Conservation (phyloP, 257 asterid species). For the Leptodermis oblonga region DNA sequence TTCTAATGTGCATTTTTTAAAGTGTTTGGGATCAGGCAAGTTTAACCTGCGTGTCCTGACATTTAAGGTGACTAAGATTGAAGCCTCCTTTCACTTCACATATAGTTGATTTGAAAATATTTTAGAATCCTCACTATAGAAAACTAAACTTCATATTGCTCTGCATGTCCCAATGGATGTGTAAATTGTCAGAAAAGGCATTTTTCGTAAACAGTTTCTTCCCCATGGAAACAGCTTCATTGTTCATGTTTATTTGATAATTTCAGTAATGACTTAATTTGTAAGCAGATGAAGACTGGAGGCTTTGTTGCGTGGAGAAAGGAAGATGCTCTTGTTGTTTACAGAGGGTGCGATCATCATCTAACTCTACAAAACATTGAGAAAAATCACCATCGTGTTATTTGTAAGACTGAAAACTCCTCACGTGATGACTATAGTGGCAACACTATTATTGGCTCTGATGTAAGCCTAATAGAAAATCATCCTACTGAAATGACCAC, state of each 20-base stretch:
- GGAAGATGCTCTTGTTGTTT: constrained; percentile 71
- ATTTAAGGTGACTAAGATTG: background rate
- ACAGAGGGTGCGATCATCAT: constrained; percentile 53
- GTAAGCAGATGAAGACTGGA: constrained; percentile 69
- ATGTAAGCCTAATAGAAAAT: constrained; percentile 26
- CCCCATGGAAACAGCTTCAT: background rate
- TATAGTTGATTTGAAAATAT: too few species aligned
- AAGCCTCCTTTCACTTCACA: too few species aligned
- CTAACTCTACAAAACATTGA: constrained; percentile 17
- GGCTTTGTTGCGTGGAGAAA: constrained; percentile 74
- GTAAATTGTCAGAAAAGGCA: background rate
- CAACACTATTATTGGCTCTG: constrained; percentile 17
- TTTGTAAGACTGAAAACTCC: constrained; percentile 21
- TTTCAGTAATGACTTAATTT: constrained; percentile 5
- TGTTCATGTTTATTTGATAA: background rate
- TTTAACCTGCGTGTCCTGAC: too few species aligned
- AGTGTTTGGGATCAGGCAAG: background rate
- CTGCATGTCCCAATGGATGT: background rate
- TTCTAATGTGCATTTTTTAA: background rate
- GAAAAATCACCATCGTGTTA: constrained; percentile 20
- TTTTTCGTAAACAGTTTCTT: background rate
- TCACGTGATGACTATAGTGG: constrained; percentile 19
- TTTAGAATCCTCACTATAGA: too few species aligned
- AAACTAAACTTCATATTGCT: background rate
- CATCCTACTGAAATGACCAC: constrained; percentile 24